These are phyloP conservation scores for Firmiana major DNA, from an alignment of 345 rosid species.

Conservation along the genomic window DNA sequence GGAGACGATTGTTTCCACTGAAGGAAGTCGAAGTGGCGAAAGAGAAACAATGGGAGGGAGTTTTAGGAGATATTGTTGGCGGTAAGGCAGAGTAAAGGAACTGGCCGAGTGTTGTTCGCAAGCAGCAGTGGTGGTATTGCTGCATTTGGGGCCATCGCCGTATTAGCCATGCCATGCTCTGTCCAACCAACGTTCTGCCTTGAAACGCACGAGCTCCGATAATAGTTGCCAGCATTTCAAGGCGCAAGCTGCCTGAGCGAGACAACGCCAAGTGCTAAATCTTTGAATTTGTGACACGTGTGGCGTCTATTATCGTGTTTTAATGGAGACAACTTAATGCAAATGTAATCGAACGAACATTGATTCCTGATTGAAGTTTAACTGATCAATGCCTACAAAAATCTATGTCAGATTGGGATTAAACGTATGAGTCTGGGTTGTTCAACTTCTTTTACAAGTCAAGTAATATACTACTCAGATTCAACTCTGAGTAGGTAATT, in stretches of 20 bases:
- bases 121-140: constrained; percentile 11
- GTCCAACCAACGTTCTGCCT: not conserved
- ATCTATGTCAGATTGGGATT: no score
- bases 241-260: not conserved
- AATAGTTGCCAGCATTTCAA: not conserved
- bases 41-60: constrained; percentile 13
- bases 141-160: constrained; percentile 39
- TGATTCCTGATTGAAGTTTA: no score
- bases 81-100: constrained; percentile 16
- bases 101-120: constrained; percentile 9
- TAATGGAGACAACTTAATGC: no score
- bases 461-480: no score
- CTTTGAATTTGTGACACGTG: not conserved
- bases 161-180: constrained; percentile 42
- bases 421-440: no score
- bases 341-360: no score
- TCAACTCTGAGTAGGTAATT: no score
- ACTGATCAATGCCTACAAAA: no score
- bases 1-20: constrained; percentile 26
- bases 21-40: constrained; percentile 28
- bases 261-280: not conserved
- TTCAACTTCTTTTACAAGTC: no score
- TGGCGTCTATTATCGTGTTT: not conserved
- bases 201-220: not conserved
- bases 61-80: constrained; percentile 13